Percentiles rank a stretch among this genome's conserved stretches.
Conservation (phyloP, 345 rosid genomes). For the Aquilaria malaccensis region DNA sequence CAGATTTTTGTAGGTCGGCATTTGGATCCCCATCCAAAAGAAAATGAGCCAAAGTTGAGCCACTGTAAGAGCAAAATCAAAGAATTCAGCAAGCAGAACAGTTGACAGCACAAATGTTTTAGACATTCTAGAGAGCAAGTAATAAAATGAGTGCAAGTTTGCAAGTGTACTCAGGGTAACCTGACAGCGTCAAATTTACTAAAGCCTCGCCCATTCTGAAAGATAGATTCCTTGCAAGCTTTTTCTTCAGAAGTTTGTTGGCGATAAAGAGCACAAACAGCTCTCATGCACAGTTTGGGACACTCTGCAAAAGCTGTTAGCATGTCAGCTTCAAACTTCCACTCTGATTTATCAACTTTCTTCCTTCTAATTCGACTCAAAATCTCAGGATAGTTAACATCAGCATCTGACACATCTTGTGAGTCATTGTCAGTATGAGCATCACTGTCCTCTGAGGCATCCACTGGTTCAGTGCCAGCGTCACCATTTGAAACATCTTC, state of each 20-base stretch:
- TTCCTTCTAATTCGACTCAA: conserved; percentile 41
- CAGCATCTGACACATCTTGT: conserved; percentile 36
- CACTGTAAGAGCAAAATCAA: conserved; percentile 31
- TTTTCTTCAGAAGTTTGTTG: conserved; percentile 61
- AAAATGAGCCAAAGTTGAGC: conserved; percentile 42
- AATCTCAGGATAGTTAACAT: conserved; percentile 23
- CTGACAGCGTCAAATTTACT: conserved; percentile 58
- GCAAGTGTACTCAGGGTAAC: conserved; percentile 17
- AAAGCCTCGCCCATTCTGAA: conserved; percentile 54
- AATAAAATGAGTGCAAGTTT: not conserved
- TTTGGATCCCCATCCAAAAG: conserved; percentile 47
- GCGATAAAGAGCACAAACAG: conserved; percentile 67
- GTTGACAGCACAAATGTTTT: not conserved
- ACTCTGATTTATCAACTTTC: conserved; percentile 31
- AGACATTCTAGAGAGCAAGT: not conserved
- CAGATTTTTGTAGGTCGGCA: conserved; percentile 54
- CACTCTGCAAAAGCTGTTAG: conserved; percentile 67
- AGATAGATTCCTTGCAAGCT: conserved; percentile 24
- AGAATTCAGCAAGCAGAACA: conserved; percentile 3
- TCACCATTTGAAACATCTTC: conserved; percentile 6
- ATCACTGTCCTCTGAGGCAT: conserved; percentile 7
- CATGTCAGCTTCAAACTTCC: conserved; percentile 67
- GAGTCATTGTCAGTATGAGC: conserved; percentile 14
- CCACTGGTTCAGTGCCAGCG: conserved; percentile 1
- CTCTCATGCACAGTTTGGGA: conserved; percentile 65